Evolutionary conservation across 2,329 filamentous ascomycete genomes (phyloP), one percentile per base, ranked within the genome.

Genomic region (Achaetomium macrosporum): DNA sequence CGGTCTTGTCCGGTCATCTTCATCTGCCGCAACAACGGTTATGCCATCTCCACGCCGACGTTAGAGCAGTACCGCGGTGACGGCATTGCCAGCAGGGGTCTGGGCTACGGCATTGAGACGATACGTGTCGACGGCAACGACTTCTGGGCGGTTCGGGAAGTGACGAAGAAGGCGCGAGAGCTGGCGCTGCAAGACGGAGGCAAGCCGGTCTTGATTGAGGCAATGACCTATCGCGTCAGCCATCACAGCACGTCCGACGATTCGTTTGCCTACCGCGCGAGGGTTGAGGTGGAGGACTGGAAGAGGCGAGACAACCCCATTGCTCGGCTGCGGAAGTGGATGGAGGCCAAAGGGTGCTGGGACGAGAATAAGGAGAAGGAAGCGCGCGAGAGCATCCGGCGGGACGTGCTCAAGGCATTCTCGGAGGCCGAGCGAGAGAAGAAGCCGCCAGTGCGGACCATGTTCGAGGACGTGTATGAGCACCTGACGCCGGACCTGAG

Each of bases 201-300:
- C 4, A 83, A 81, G 57, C 90, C 90, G 0, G 81, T 99, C 0
- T 74, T 99, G 8, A 86, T 99, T 39, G 93, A 99, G 71, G 90
- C 90, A 51, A 95, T 99, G 88, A 92, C 88, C 20, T 99, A 99
- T 71, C 90, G 93, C n/a, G 91, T 97, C 41, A 92, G 88, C 7
- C 68, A 99, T 67, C 93, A 99, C 73, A 96, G 90, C 70, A 99
- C 93, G 0, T 93, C 88, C 0, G 93, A 99, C 66, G 93, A 99
- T 71, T 93, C 88, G 25, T 99, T 96, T 65, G 93, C 93, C 0
- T 99, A 99, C 73, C 87, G 93, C 9, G 90, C 91, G 1, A 83
- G 87, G 25, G 84, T 96, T 1, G 93, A 99, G 66, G 93, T 99
- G 8, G 88, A 91, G 64, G 87, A 91, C 64, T 92, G 88, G 88